Base-by-base conservation (phyloP, 371 early-diverging fungal genomes). In the Synchytrium microbalum region DNA sequence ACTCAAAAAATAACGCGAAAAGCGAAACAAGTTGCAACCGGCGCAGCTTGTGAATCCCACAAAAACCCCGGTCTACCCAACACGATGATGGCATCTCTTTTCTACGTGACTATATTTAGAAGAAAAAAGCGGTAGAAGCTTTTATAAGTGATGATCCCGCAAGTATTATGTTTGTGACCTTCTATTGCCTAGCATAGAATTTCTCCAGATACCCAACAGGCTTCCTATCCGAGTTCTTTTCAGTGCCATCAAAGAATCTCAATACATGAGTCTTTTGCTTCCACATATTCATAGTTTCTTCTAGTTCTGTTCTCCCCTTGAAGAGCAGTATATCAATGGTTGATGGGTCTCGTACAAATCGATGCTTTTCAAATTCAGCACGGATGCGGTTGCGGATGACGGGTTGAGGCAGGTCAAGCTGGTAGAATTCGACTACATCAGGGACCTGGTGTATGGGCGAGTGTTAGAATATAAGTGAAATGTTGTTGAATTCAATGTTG, bases 251-350 rank as follows among this genome's bases (percentile, higher is more conserved):
- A 80, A 95, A 95, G 82, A 88, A 96, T 66, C 88, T 85, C 84
- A 92, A 86, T 59, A 95, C 83, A 61, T 95, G 95, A 23, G 88
- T 87, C 67, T 80, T 84, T 79, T 93, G 92, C 80, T 95, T 97
- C 97, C 97, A 97, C 57, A 87, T 81, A 67, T 96, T 93, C 78
- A 92, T 77, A 8, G 94, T 92, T 79, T 97, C 97, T 72, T 93
- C 90, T 64, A 83, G 87, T 70, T 96, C 96, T 71, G 83, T 82
- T 59, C 86, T 83, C 32, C 93, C 79, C 90, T 96, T 72, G 89
- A 84, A 71, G 60, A 91, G 72, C 65, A 95, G 79, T 61, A 93
- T 79, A 70, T 97, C 94, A 69, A 92, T 86, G 19, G 86, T 81
- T 52, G 79, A 76, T 46, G 90, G 75, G 73, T 96, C 88, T 24